Conservation (phyloP, 2,329 filamentous ascomycete genomes). For the Ophiocordyceps australis region DNA sequence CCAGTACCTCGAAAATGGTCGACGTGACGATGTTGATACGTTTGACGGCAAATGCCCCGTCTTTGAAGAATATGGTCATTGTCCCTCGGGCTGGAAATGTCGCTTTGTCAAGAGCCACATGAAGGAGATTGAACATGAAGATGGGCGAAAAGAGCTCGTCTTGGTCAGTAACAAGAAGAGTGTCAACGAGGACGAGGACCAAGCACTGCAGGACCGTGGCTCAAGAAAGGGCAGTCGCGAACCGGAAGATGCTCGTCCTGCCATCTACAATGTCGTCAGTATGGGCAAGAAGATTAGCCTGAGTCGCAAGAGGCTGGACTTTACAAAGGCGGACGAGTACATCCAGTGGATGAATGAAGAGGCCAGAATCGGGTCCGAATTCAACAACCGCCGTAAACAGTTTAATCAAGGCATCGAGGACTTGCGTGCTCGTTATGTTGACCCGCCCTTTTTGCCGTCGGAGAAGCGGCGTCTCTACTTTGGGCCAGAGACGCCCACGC, state of each 20-base stretch:
- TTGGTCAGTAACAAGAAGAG: constrained; percentile 37
- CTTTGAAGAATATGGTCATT: constrained; percentile 58
- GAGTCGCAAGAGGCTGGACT: constrained; percentile 50
- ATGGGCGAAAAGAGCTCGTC: constrained; percentile 69
- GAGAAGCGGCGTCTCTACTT: constrained; percentile 94
- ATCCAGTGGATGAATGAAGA: constrained; percentile 61
- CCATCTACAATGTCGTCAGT: constrained; percentile 58
- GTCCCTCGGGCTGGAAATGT: constrained; percentile 82
- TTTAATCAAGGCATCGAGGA: constrained; percentile 37
- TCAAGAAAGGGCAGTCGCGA: constrained; percentile 11
- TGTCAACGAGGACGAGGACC: constrained; percentile 1
- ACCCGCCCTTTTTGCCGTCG: constrained; percentile 74
- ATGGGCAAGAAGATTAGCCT: constrained; percentile 56
- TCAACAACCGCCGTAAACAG: constrained; percentile 22
- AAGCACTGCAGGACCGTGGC: constrained; percentile 3
- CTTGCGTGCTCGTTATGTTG: constrained; percentile 62
- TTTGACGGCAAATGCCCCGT: constrained; percentile 69
- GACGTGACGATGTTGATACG: constrained; percentile 60
- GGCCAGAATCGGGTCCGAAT: constrained; percentile 17
- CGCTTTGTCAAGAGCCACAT: constrained; percentile 81
- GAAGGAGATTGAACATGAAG: constrained; percentile 55
- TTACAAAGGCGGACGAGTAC: constrained; percentile 59
- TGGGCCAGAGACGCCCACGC: constrained; percentile 74
- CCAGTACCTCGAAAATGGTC: constrained; percentile 67
- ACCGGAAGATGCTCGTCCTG: constrained; percentile 32